Evolutionary conservation across 2,329 filamentous ascomycete genomes (phyloP).

Genomic region (Aureobasidium sp.): DNA sequence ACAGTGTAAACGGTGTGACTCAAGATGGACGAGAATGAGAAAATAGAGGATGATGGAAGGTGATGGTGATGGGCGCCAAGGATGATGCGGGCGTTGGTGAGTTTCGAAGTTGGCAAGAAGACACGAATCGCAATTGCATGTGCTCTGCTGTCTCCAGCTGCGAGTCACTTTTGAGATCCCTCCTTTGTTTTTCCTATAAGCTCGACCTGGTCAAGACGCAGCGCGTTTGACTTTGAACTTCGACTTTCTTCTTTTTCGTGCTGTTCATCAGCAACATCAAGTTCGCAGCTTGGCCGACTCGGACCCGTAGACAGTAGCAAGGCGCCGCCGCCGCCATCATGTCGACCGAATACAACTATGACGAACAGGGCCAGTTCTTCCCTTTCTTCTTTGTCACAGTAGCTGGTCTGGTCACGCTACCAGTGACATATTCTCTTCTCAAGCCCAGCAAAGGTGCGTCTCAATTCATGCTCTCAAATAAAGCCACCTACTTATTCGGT

Average conservation of each 20-base stretch:
- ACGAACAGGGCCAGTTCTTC: slow-evolving; percentile 97
- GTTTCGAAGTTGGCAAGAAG: slow-evolving; percentile 10
- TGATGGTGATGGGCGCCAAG: background rate
- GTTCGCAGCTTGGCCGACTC: background rate
- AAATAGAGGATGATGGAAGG: background rate
- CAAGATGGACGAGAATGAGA: background rate
- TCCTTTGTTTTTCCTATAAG: background rate
- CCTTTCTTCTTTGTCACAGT: slow-evolving; percentile 97
- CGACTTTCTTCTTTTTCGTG: background rate
- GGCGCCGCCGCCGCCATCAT: slow-evolving; percentile 58
- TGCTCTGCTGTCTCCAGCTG: slow-evolving; percentile 4
- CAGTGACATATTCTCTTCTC: slow-evolving; percentile 77
- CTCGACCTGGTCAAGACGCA: background rate
- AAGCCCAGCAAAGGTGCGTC: slow-evolving; percentile 60
- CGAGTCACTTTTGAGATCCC: background rate
- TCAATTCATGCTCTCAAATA: background rate
- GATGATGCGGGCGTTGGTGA: slow-evolving; percentile 1
- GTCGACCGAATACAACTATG: slow-evolving; percentile 96
- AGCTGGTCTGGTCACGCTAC: slow-evolving; percentile 67
- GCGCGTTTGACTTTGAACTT: background rate
- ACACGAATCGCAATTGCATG: slow-evolving; percentile 15
- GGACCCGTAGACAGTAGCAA: slow-evolving; percentile 3
- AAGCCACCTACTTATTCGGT: background rate
- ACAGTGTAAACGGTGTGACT: background rate
- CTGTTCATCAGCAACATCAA: background rate